Percentiles rank a stretch among this genome's conserved stretches.
phyloP scores from a whole-genome alignment of 2,329 filamentous ascomycete genomes.

The Penicillium sumatraense region DNA sequence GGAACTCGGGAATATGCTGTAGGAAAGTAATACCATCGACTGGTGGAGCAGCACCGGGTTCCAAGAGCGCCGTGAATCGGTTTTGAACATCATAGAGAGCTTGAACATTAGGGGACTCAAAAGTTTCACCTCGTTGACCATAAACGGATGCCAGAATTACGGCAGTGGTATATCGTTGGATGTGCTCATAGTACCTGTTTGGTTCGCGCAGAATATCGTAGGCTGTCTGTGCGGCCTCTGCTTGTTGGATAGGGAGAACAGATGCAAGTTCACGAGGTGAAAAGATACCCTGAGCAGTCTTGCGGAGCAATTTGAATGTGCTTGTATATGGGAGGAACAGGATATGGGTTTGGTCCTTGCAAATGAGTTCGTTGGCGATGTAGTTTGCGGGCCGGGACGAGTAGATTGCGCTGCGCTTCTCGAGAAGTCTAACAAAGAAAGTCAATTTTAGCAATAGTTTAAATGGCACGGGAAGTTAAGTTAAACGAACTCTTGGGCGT shows the following conservation, averaged over 20 bases:
- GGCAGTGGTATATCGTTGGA: constrained; percentile 22
- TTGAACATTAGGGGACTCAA: constrained; percentile 18
- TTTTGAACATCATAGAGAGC: constrained; percentile 7
- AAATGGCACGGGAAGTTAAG: background rate
- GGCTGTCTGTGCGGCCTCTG: constrained; percentile 22
- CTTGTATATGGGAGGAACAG: constrained; percentile 12
- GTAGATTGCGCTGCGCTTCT: constrained; percentile 14
- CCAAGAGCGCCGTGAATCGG: constrained; percentile 12
- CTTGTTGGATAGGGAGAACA: constrained; percentile 20
- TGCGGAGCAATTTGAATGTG: constrained; percentile 5
- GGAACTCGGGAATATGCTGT: constrained; percentile 16
- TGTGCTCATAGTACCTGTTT: constrained; percentile 14
- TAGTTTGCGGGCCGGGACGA: constrained; percentile 12
- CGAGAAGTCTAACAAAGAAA: constrained; percentile 4
- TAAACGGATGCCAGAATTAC: constrained; percentile 21
- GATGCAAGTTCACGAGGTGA: constrained; percentile 10
- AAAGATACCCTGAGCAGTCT: background rate
- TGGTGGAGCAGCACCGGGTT: constrained; percentile 19
- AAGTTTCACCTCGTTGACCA: constrained; percentile 10
- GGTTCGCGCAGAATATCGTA: constrained; percentile 19
- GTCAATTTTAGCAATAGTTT: background rate
- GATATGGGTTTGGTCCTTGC: constrained; percentile 1
- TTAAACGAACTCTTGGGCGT: background rate
- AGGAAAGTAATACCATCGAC: constrained; percentile 23
- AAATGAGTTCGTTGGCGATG: constrained; percentile 5